Conservation (phyloP, 2,329 filamentous ascomycete genomes). For the Xylariaceae sp. region DNA sequence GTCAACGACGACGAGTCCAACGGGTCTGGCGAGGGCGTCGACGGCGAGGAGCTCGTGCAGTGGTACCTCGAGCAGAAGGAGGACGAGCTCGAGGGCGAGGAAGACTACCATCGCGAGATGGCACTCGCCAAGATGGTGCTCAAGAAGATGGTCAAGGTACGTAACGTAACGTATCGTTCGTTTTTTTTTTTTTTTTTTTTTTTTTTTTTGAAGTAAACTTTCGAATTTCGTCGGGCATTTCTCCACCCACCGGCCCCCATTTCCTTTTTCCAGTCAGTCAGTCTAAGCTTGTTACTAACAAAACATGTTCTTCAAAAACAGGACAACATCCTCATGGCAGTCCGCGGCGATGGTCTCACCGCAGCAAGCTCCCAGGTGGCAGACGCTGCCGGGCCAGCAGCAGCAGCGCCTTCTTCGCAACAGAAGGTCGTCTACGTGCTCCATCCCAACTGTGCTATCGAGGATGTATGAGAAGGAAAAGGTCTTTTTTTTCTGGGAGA, state of each 20-base stretch:
- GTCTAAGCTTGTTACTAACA: constrained; percentile 30
- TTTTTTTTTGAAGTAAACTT: no score
- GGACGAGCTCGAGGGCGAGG: constrained; percentile 70
- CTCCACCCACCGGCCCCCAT: no score
- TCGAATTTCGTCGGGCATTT: no score
- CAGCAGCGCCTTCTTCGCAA: constrained; percentile 38
- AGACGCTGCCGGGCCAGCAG: constrained; percentile 40
- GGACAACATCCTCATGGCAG: constrained; percentile 83
- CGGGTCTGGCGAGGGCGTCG: constrained; percentile 71
- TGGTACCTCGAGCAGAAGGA: constrained; percentile 95
- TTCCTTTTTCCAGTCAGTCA: no score
- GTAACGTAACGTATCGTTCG: constrained; percentile 27
- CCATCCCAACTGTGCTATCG: constrained; percentile 88
- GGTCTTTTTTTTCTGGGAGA: no score
- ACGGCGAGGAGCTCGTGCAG: constrained; percentile 71
- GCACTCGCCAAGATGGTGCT: constrained; percentile 59
- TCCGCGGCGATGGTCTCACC: constrained; percentile 56
- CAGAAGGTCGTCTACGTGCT: constrained; percentile 74
- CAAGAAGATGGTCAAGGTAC: constrained; percentile 92
- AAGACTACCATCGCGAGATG: constrained; percentile 69
- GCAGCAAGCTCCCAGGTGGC: constrained; percentile 37
- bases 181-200: constrained; percentile 1
- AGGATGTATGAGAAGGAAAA: constrained; percentile 41
- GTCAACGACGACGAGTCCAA: constrained; percentile 76
- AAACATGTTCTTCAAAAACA: constrained; percentile 45